These are phyloP conservation scores for Metroxylon sagu DNA, from an alignment of 176 grass and related monocot species.

Conservation along the genomic window DNA sequence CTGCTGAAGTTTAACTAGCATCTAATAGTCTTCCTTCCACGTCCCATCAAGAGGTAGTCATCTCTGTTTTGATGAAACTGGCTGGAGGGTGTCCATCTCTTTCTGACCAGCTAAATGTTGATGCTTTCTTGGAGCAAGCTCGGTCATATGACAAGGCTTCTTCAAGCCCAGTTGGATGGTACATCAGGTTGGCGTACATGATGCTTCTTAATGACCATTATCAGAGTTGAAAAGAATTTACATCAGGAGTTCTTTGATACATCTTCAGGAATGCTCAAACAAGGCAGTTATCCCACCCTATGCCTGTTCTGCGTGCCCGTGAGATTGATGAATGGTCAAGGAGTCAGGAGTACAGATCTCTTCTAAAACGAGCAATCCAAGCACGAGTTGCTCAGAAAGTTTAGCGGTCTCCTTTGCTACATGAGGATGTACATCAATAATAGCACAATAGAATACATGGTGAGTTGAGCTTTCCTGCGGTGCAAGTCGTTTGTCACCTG, in stretches of 20 bases:
- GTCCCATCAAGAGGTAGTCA: conserved; percentile 83
- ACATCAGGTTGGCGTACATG: conserved; percentile 54
- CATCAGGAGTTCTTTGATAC: background rate
- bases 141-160: conserved; percentile 88
- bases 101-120: conserved; percentile 70
- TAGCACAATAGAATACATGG: too few relatives aligned
- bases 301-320: conserved; percentile 73
- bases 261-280: conserved; percentile 68
- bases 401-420: background rate
- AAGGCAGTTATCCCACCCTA: conserved; percentile 72
- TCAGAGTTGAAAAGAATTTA: too few relatives aligned
- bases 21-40: conserved; percentile 17
- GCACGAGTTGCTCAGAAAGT: conserved; percentile 1
- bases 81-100: conserved; percentile 86
- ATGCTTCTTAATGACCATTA: too few relatives aligned
- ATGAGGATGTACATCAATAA: too few relatives aligned
- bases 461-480: too few relatives aligned
- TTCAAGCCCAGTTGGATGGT: conserved; percentile 72
- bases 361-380: conserved; percentile 22
- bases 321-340: conserved; percentile 92
- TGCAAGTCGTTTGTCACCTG: too few relatives aligned
- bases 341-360: conserved; percentile 47
- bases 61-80: conserved; percentile 96
- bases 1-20: background rate
- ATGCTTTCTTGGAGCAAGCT: conserved; percentile 99